phyloP scores from a whole-genome alignment of 2,329 filamentous ascomycete genomes.

The Aspergillus sp. region DNA sequence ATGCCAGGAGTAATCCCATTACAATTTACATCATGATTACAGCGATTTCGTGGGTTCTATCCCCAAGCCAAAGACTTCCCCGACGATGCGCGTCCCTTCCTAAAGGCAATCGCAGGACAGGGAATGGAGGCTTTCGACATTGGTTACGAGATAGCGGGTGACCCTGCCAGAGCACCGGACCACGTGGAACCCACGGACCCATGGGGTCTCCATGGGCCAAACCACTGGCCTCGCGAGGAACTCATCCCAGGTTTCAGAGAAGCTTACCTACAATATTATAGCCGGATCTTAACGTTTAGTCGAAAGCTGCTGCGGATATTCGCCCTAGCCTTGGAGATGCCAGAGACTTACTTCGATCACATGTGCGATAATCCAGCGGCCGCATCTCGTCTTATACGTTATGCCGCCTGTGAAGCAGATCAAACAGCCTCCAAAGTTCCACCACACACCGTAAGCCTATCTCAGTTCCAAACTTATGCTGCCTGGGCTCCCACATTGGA shows the following conservation, averaged over 20 bases:
- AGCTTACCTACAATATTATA: constrained; percentile 22
- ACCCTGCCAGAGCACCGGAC: constrained; percentile 13
- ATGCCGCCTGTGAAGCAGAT: no score
- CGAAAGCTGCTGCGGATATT: constrained; percentile 37
- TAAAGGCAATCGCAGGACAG: no score
- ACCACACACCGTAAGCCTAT: no score
- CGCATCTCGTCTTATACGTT: constrained; percentile 44
- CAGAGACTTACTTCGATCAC: constrained; percentile 38
- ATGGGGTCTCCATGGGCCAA: constrained; percentile 23
- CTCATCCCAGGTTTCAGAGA: constrained; percentile 18
- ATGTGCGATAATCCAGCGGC: constrained; percentile 36
- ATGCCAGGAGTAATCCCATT: no score
- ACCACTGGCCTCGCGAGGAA: constrained; percentile 23
- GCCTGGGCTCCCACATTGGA: no score
- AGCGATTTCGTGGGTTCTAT: constrained; percentile 29
- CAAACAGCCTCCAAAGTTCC: no score
- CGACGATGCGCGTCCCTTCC: constrained; percentile 14
- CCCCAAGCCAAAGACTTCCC: constrained; percentile 15
- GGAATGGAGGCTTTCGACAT: constrained; percentile 30
- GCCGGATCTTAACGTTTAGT: constrained; percentile 14
- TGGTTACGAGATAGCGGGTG: constrained; percentile 25
- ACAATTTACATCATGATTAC: no score
- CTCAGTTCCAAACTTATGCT: no score
- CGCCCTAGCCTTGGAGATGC: constrained; percentile 40
- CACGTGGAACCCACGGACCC: constrained; percentile 18